Base-by-base conservation (phyloP, 805 yeast genomes). In the Saturnispora zaruensis region DNA sequence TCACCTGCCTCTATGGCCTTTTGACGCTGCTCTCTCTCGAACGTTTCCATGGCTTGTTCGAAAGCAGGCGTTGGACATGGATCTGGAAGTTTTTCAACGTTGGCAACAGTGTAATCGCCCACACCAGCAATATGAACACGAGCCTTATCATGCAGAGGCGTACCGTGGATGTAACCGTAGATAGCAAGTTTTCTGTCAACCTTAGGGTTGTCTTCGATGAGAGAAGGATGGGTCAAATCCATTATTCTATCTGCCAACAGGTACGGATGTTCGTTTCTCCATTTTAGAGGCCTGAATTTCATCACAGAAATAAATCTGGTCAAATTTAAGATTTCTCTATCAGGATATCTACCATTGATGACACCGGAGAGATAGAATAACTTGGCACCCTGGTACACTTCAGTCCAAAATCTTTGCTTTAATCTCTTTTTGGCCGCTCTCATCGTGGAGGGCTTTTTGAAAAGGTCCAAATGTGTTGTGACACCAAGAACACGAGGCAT, bases 191-290 rank as follows among this genome's bases (percentile, higher is more conserved):
- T 87, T 58, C 99, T 74, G 66, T 93, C 98, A 57, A 82, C 75
- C 63, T 90, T 90, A 25, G 84, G 81, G 61, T 93, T 82, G 52
- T 79, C 74, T 55, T 84, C 90, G 33, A 95, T 79, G 41, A 73
- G 66, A 44, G 86, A 78, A 0, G 99, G 99, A 66, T 90, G 97
- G 3, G 99, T 95, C 55, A 95, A 72, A 67, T 93, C 99, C 8
- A 93, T 55, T 41, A 91, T 74, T 64, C 99, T 78, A 64, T 93
- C 99, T 14, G 91, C 89, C 52, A 93, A 71, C 58, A 93, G 66
- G 63, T 93, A 93, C 4, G 98, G 96, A 71, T 93, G 99, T 71
- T 93, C 98, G 65, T 91, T 93, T 71, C 99, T 81, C 99, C 99
- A 93, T 66, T 93, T 93, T 59, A 95, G 73, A n/a, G 99, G 99